Evolutionary conservation across 495 filamentous ascomycete genomes (phyloP), one percentile per base, ranked within the genome.

Genomic region (Penicillium lagena): DNA sequence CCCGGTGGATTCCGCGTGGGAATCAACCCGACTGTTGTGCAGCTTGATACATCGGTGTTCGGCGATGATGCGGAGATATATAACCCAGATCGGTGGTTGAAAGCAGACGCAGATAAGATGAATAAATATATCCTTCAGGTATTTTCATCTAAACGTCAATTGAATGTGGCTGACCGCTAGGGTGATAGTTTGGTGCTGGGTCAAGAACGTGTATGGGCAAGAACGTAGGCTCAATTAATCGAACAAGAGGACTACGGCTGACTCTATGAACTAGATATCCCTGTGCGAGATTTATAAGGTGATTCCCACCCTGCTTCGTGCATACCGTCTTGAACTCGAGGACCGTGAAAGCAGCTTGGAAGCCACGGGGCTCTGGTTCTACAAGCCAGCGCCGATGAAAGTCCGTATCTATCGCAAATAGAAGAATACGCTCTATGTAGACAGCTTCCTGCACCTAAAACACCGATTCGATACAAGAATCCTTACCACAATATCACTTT

Each of bases 31-130:
- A 54, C 52, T 33, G 56, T 63, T 12, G 17, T 66, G 9, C 60
- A 65, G 22, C 55, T 65, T 12, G 45, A 70, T 32, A 58, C 53
- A 15, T 44, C 46, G 9, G 46, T 77, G 0, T 82, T 72, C 48
- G 78, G 79, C 8, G 51, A 59, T 5, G 79, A 82, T 49, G 68
- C 69, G 2, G 63, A 67, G 32, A 15, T 44, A 7, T 82, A 73
- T 42, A 58, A 71, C 1, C 78, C 79, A 0, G 77, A 77, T 47
- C 52, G 76, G 11, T 80, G 77, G 76, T 54, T 80, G 3, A 67
- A 73, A 45, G 60, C 68, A 27, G 59, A 68, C 22, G 45, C 48
- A 7, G 36, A 51, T 37, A 27, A 50, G 11, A 50, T 54, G 45
- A 43, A 31, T 13, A 69, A 44, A 38, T 44, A 46, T 14, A 58